phyloP scores from a whole-genome alignment of 1,284 basidiomycete genomes.

The Apiotrichum mycotoxinovorans region DNA sequence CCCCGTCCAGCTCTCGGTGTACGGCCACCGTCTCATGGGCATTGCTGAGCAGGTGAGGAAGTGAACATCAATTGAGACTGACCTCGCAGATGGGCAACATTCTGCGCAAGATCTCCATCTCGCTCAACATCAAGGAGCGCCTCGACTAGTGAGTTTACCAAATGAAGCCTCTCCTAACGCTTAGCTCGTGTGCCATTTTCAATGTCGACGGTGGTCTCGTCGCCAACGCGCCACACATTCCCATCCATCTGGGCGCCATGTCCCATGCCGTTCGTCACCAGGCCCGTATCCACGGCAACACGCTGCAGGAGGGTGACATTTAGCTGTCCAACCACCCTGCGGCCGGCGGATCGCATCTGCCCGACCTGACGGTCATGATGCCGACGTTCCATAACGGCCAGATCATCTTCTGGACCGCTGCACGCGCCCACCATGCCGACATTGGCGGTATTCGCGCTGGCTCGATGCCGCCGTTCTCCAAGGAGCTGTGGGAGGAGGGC shows the following conservation, averaged over 20 bases:
- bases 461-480: conserved; percentile 53
- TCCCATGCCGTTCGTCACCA: conserved; percentile 40
- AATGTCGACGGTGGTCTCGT: conserved; percentile 52
- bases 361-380: conserved; percentile 52
- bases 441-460: conserved; percentile 48
- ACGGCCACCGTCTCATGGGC: conserved; percentile 54
- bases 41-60: conserved; percentile 49
- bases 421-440: conserved; percentile 51
- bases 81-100: conserved; percentile 50
- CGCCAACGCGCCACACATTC: conserved; percentile 53
- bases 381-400: conserved; percentile 40
- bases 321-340: conserved; percentile 54
- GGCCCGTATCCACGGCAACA: conserved; percentile 31
- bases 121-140: conserved; percentile 43
- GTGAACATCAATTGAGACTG: not conserved
- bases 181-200: conserved; percentile 51
- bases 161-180: not conserved
- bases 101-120: conserved; percentile 54
- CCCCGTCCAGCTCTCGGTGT: conserved; percentile 55
- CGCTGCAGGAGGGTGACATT: conserved; percentile 49
- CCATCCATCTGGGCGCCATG: conserved; percentile 42
- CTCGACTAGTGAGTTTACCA: conserved; percentile 29
- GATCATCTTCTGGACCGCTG: conserved; percentile 45
- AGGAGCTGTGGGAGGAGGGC: conserved; percentile 52
- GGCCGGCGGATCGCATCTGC: conserved; percentile 54